phyloP scores from a whole-genome alignment of 2,329 filamentous ascomycete genomes.

The Pleurostoma richardsiae region DNA sequence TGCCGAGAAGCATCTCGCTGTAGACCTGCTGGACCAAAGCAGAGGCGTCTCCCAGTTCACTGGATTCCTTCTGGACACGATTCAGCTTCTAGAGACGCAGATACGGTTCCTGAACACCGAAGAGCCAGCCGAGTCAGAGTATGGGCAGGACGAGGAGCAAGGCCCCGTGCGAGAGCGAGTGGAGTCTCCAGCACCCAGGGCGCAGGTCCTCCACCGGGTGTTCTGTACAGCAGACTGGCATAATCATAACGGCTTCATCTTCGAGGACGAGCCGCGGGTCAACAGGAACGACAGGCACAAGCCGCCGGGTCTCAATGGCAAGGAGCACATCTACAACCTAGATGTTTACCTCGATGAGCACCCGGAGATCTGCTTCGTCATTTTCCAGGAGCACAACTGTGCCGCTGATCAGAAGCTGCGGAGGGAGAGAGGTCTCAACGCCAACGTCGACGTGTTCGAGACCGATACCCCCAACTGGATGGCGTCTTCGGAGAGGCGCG shows the following conservation, averaged over 20 bases:
- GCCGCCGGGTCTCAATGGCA: background rate
- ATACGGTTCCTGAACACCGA: background rate
- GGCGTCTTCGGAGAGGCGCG: background rate
- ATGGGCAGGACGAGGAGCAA: background rate
- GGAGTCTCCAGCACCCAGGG: background rate
- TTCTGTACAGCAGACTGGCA: background rate
- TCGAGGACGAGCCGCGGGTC: background rate
- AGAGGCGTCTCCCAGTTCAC: background rate
- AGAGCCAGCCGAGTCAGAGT: background rate
- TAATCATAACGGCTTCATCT: background rate
- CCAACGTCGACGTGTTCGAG: background rate
- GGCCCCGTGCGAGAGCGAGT: background rate
- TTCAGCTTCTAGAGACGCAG: background rate
- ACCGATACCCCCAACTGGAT: background rate
- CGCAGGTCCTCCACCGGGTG: background rate
- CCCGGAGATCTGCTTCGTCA: background rate
- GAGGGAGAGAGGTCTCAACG: background rate
- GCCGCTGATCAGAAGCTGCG: background rate
- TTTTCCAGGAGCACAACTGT: background rate
- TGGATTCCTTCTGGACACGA: background rate
- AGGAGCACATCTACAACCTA: background rate
- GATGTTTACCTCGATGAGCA: background rate
- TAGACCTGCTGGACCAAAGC: background rate
- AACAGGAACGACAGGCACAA: background rate
- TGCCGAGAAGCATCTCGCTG: background rate